phyloP scores from a whole-genome alignment of 768 basidiomycete species.

The Mycena epipterygia region DNA sequence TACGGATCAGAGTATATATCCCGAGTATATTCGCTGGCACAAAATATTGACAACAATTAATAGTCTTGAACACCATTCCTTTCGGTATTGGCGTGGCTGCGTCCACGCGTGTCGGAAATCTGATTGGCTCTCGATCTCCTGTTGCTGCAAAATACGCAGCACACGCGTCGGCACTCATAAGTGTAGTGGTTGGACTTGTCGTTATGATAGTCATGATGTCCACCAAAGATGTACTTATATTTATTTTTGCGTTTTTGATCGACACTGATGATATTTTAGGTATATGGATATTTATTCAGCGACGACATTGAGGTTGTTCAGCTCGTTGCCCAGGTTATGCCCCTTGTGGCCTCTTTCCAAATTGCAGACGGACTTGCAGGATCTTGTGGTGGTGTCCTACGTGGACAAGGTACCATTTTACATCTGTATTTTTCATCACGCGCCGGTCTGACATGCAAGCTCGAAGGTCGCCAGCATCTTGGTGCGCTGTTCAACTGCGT shows the following conservation, averaged over 20 bases:
- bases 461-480: conserved; percentile 74
- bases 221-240: conserved; percentile 64
- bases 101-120: conserved; percentile 79
- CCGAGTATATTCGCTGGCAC: neutral
- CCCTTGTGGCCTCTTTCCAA: conserved; percentile 83
- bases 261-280: conserved; percentile 49
- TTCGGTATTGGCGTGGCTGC: conserved; percentile 84
- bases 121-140: conserved; percentile 72
- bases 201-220: conserved; percentile 74
- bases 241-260: neutral
- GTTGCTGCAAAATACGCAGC: conserved; percentile 68
- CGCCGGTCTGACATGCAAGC: neutral
- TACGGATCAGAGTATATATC: conserved; percentile 74
- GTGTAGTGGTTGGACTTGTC: conserved; percentile 67
- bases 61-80: conserved; percentile 80
- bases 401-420: conserved; percentile 73
- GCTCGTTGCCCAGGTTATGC: conserved; percentile 77
- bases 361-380: conserved; percentile 84
- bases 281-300: conserved; percentile 78
- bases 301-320: conserved; percentile 69
- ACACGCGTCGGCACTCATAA: conserved; percentile 74
- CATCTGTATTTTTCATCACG: neutral
- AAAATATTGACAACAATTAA: conserved; percentile 8
- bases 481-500: conserved; percentile 82
- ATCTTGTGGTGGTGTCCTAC: conserved; percentile 78